These are phyloP conservation scores for Catunica adiposa DNA, from an alignment of 2,329 filamentous ascomycete species.

Conservation along the genomic window DNA sequence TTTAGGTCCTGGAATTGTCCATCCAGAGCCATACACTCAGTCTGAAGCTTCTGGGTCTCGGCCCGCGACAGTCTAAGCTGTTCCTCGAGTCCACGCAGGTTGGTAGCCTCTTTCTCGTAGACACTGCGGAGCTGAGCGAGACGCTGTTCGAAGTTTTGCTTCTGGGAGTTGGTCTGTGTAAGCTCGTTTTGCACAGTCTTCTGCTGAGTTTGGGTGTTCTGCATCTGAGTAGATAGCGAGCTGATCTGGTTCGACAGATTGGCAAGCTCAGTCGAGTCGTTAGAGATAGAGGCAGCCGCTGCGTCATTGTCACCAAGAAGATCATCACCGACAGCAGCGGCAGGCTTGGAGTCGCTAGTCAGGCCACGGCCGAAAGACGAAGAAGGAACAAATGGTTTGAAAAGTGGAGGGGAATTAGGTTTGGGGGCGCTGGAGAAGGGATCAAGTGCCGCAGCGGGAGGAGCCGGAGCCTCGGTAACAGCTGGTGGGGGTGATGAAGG, in stretches of 20 bases:
- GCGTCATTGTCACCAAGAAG: constrained; percentile 81
- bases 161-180: constrained; percentile 66
- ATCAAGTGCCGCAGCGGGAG: constrained; percentile 57
- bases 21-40: constrained; percentile 70
- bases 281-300: constrained; percentile 70
- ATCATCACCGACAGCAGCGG: constrained; percentile 47
- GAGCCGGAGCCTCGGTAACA: constrained; percentile 39
- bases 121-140: constrained; percentile 70
- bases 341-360: constrained; percentile 55
- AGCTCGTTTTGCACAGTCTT: constrained; percentile 65
- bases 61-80: constrained; percentile 58
- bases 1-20: constrained; percentile 67
- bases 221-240: constrained; percentile 81
- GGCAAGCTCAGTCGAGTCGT: constrained; percentile 80
- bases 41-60: constrained; percentile 70
- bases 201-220: constrained; percentile 75
- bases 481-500: constrained; percentile 36
- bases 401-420: constrained; percentile 37
- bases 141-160: constrained; percentile 81
- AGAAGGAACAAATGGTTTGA: constrained; percentile 84
- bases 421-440: constrained; percentile 47
- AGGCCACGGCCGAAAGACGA: constrained; percentile 82
- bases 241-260: constrained; percentile 94
- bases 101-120: constrained; percentile 86
- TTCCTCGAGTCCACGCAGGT: constrained; percentile 71